Base-by-base conservation (phyloP, 768 basidiomycete species). In the Kwoniella sp. region DNA sequence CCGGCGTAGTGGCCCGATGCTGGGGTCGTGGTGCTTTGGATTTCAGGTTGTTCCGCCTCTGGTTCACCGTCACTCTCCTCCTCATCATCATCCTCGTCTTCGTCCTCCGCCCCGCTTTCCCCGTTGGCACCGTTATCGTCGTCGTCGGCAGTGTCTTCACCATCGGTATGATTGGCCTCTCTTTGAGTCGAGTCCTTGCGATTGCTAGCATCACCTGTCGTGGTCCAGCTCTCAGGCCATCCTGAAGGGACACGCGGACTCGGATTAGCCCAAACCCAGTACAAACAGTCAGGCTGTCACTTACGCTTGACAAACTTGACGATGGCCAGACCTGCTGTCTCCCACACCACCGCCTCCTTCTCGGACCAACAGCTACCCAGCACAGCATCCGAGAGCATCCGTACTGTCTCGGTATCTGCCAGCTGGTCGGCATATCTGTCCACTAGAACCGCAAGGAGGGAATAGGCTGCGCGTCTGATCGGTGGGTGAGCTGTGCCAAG, bases 401-500 rank as follows among this genome's bases (percentile, higher is more conserved):
- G 76, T 1, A 84, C 48, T 15, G 80, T 46, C 0, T 65, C 48
- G 33, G 61, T 52, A 23, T 58, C 39, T 11, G 17, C 44, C 6
- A 50, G 51, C 63, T 28, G 56, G 80, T 83, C 81, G 75, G 81
- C 79, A 46, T 74, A 78, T 22, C 47, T 70, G 36, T 70, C 71
- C n/a, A 81, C 63, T 17, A 83, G 62, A 8, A 73, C 68, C 49
- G 78, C 79, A 10, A 86, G 65, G 7, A 84, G 59, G 3, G 67
- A 63, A 85, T 90, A 93, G 0, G 83, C 81, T 10, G 84, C 79
- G 66, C 83, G 80, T 15, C 90, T 80, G 26, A 89, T 84, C 33
- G 78, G 79, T 2, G 88, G 86, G 60, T 90, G 87, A 2, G 71
- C 77, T 28, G 75, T 77, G 1, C 87, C 88, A 56, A 86, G 82